These are phyloP conservation scores for Pyrenophora teres DNA, from an alignment of 2,329 filamentous ascomycete genomes.

Conservation along the genomic window DNA sequence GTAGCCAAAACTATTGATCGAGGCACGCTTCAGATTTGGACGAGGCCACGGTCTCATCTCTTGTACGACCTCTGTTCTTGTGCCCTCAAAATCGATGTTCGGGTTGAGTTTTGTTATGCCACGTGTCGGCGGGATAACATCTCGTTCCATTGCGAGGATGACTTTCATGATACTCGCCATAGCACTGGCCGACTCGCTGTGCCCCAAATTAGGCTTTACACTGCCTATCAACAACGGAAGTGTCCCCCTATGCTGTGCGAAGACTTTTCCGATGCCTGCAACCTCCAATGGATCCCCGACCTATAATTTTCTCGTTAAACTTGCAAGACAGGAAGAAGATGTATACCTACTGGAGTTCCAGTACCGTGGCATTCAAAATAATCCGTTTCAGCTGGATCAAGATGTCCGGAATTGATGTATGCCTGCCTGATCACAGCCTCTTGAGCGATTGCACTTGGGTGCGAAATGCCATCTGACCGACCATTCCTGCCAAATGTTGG, in stretches of 20 bases:
- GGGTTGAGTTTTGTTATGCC: slow-evolving; percentile 21
- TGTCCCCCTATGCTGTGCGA: neutral
- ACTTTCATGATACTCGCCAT: slow-evolving; percentile 35
- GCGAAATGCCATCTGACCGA: slow-evolving; percentile 14
- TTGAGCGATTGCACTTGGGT: slow-evolving; percentile 14
- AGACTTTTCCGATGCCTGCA: slow-evolving; percentile 15
- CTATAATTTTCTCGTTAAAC: too few relatives aligned
- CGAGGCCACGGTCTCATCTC: slow-evolving; percentile 12
- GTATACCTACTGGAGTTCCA: slow-evolving; percentile 29
- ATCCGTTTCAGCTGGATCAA: slow-evolving; percentile 6
- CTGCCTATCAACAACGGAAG: neutral
- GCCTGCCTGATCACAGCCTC: slow-evolving; percentile 27
- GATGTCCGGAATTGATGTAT: slow-evolving; percentile 16
- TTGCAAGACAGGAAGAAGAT: too few relatives aligned
- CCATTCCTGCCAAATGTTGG: slow-evolving; percentile 17
- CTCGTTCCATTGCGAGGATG: slow-evolving; percentile 28
- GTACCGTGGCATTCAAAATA: slow-evolving; percentile 36
- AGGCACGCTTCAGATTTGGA: neutral
- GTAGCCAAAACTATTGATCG: slow-evolving; percentile 18
- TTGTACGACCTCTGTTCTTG: too few relatives aligned
- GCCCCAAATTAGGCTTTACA: slow-evolving; percentile 34
- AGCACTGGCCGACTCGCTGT: slow-evolving; percentile 31
- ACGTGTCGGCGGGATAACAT: slow-evolving; percentile 26
- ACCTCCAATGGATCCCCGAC: slow-evolving; percentile 31
- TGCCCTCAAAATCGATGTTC: neutral